phyloP scores from a whole-genome alignment of 352 stramenopile genomes.

The Globisporangium middletonii region DNA sequence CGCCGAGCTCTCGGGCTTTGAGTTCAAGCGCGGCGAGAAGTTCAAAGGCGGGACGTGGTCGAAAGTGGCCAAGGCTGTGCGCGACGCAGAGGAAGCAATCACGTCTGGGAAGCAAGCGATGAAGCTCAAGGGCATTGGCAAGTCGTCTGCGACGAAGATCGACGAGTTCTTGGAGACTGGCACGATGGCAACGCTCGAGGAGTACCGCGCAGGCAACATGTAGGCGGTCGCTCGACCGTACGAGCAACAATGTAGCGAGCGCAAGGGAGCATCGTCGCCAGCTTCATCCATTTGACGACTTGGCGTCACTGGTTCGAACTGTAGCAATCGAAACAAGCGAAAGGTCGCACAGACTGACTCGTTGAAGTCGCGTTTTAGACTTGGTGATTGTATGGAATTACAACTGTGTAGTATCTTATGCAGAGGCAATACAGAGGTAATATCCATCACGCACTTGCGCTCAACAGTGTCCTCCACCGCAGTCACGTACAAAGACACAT shows the following conservation, averaged over 20 bases:
- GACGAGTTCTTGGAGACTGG: slow-evolving; percentile 84
- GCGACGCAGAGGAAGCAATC: slow-evolving; percentile 58
- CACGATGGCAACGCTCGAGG: slow-evolving; percentile 71
- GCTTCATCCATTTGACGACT: too few species aligned
- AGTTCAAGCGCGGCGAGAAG: slow-evolving; percentile 84
- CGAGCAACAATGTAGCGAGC: background rate
- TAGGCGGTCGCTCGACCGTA: slow-evolving; percentile 16
- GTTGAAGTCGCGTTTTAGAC: too few species aligned
- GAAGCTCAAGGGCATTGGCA: slow-evolving; percentile 84
- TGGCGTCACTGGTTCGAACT: too few species aligned
- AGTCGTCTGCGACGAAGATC: slow-evolving; percentile 73
- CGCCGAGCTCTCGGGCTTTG: slow-evolving; percentile 75
- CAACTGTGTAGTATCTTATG: too few species aligned
- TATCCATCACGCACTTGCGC: too few species aligned
- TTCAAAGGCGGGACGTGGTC: slow-evolving; percentile 87
- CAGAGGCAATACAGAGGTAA: too few species aligned
- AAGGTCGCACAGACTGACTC: too few species aligned
- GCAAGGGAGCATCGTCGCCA: too few species aligned
- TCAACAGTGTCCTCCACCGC: too few species aligned
- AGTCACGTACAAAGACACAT: too few species aligned
- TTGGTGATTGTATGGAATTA: too few species aligned
- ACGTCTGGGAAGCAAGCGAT: slow-evolving; percentile 65
- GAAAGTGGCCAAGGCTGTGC: slow-evolving; percentile 83
- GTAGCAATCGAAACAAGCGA: too few species aligned
- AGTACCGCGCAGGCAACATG: slow-evolving; percentile 82